Evolutionary conservation across 148 eudicot species (phyloP).

Genomic region (Silene conica): DNA sequence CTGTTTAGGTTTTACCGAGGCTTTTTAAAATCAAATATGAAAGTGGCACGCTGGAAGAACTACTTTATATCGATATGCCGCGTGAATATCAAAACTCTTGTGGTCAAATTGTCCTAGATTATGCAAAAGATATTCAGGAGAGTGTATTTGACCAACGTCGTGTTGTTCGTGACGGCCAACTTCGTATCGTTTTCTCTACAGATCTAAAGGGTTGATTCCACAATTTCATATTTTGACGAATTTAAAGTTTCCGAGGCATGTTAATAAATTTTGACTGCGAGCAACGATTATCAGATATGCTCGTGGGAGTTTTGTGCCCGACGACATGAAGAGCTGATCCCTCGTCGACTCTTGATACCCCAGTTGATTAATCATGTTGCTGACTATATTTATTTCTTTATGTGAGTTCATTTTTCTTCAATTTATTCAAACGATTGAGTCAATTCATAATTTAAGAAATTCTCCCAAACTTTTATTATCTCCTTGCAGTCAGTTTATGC

Average conservation of each 20-base stretch:
- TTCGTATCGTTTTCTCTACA: conserved; percentile 81
- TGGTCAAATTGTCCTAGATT: conserved; percentile 90
- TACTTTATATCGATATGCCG: no score
- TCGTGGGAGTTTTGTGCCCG: conserved; percentile 97
- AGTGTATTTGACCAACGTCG: conserved; percentile 94
- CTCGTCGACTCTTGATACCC: conserved; percentile 79
- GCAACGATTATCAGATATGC: no score
- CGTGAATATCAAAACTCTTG: conserved; percentile 73
- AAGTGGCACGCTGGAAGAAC: no score
- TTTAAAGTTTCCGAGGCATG: conserved; percentile 30
- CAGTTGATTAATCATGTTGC: no score
- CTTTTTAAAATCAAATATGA: no score
- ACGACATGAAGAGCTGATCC: conserved; percentile 92
- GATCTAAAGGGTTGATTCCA: conserved; percentile 67
- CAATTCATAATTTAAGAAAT: background rate
- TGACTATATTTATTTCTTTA: conserved; percentile 12
- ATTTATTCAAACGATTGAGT: background rate
- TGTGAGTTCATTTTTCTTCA: background rate
- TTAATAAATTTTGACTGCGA: no score
- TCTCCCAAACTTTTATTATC: background rate
- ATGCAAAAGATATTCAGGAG: conserved; percentile 91
- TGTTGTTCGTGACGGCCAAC: conserved; percentile 96
- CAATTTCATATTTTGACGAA: conserved; percentile 7
- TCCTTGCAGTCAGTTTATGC: conserved; percentile 8
- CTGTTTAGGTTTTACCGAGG: no score